A percentile compares a stretch with the other conserved stretches of the same genome.
Evolutionary conservation across 495 filamentous ascomycete species (phyloP).

Genomic region (Choiromyces venosus): DNA sequence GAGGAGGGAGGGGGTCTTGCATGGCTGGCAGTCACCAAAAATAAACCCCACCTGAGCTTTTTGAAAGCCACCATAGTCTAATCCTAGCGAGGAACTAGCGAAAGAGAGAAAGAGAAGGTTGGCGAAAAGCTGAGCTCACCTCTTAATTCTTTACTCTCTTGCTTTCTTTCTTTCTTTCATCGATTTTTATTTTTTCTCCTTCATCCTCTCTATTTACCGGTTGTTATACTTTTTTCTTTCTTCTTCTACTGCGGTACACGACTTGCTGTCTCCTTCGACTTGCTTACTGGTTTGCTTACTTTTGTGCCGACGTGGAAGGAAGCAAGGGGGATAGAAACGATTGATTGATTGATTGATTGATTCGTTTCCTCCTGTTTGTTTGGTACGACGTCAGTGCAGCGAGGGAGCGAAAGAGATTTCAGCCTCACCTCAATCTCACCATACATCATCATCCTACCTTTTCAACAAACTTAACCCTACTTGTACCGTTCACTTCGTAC

Average conservation of each 20-base stretch:
- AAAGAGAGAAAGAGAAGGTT: background rate
- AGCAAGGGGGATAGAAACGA: background rate
- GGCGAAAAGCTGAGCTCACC: background rate
- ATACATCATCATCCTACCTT: background rate
- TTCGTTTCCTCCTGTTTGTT: background rate
- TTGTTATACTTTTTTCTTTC: background rate
- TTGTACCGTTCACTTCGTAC: background rate
- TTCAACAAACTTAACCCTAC: background rate
- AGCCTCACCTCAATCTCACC: conserved; percentile 1
- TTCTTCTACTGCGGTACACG: background rate
- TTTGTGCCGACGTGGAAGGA: background rate
- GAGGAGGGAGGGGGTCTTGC: background rate
- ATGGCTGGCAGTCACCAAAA: background rate
- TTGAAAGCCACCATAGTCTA: background rate
- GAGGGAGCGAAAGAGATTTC: background rate
- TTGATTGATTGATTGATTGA: background rate
- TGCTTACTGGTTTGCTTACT: background rate
- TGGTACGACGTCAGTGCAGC: background rate
- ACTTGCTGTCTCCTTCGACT: background rate
- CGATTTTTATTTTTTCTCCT: background rate
- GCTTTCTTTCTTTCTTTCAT: background rate
- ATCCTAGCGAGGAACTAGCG: background rate
- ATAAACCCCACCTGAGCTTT: conserved; percentile 3
- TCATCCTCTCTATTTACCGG: background rate
- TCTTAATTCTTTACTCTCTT: background rate